These are phyloP conservation scores for Ramaria sp. DNA, from an alignment of 768 basidiomycete species.

Conservation along the genomic window DNA sequence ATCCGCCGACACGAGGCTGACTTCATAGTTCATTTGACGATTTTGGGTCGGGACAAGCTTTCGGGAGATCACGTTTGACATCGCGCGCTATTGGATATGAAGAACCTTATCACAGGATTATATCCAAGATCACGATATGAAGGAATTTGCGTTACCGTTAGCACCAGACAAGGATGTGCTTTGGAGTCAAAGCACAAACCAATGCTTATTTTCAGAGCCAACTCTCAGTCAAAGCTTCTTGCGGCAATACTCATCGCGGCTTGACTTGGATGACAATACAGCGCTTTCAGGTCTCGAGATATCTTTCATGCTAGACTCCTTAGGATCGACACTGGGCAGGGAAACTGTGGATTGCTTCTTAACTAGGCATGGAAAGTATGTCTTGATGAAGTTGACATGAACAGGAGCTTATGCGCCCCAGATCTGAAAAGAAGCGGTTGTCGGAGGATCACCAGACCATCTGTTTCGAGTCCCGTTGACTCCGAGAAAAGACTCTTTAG, in stretches of 20 bases:
- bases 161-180: slow-evolving; percentile 46
- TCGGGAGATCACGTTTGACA: slow-evolving; percentile 75
- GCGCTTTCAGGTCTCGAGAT: slow-evolving; percentile 75
- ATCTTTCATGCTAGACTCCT: slow-evolving; percentile 91
- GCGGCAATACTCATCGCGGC: slow-evolving; percentile 79
- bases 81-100: slow-evolving; percentile 63
- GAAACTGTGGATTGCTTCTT: slow-evolving; percentile 80
- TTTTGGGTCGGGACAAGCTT: slow-evolving; percentile 96
- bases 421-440: slow-evolving; percentile 58
- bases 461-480: too few relatives aligned
- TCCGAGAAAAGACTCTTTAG: too few relatives aligned
- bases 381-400: slow-evolving; percentile 80
- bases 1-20: slow-evolving; percentile 72
- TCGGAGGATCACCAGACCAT: too few relatives aligned
- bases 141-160: slow-evolving; percentile 58
- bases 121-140: slow-evolving; percentile 51
- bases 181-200: slow-evolving; percentile 69
- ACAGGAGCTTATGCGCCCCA: slow-evolving; percentile 63
- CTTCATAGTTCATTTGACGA: slow-evolving; percentile 68
- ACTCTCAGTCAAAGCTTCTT: slow-evolving; percentile 86
- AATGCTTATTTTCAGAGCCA: slow-evolving; percentile 67
- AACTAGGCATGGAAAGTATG: slow-evolving; percentile 51
- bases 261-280: slow-evolving; percentile 77
- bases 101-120: slow-evolving; percentile 40
- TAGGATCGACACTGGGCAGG: slow-evolving; percentile 81